phyloP scores from a whole-genome alignment of 2,329 filamentous ascomycete genomes.

The Orbilia blumenaviensis region DNA sequence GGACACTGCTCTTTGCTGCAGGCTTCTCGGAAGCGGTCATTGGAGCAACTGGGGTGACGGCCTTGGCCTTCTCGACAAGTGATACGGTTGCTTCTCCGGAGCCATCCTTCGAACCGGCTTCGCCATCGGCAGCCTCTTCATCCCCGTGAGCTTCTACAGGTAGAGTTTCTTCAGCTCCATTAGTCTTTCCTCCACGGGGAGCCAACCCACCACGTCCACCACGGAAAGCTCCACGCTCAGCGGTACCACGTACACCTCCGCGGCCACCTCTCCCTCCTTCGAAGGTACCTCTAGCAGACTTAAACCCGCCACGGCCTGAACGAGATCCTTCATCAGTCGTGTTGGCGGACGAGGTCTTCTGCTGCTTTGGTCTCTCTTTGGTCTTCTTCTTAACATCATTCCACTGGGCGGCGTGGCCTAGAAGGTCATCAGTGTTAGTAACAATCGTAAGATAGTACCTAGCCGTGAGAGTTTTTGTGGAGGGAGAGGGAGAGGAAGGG shows the following conservation, averaged over 20 bases:
- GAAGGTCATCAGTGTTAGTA: constrained; percentile 49
- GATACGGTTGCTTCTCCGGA: constrained; percentile 30
- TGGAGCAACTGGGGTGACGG: constrained; percentile 35
- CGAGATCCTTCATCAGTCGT: constrained; percentile 66
- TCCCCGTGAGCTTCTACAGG: constrained; percentile 59
- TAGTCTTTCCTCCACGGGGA: constrained; percentile 71
- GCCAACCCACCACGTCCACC: constrained; percentile 72
- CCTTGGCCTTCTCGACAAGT: constrained; percentile 34
- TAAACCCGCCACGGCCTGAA: constrained; percentile 60
- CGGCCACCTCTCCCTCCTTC: constrained; percentile 70
- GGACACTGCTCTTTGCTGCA: constrained; percentile 68
- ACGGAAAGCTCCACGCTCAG: constrained; percentile 71
- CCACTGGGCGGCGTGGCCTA: constrained; percentile 83
- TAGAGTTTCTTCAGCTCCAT: constrained; percentile 68
- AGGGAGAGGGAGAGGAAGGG: neutral
- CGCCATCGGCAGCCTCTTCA: neutral
- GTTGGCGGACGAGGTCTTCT: constrained; percentile 73
- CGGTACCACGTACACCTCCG: constrained; percentile 62
- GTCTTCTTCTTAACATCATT: constrained; percentile 82
- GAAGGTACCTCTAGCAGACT: constrained; percentile 60
- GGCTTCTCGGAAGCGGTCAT: constrained; percentile 69
- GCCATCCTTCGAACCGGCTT: constrained; percentile 32
- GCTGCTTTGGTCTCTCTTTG: constrained; percentile 74
- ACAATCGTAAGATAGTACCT: constrained; percentile 18
- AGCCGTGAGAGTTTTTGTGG: too few relatives aligned